Percentiles rank a stretch among this genome's conserved stretches.
phyloP scores from a whole-genome alignment of 176 grass and related monocot species.

The Elymus sibiricus region DNA sequence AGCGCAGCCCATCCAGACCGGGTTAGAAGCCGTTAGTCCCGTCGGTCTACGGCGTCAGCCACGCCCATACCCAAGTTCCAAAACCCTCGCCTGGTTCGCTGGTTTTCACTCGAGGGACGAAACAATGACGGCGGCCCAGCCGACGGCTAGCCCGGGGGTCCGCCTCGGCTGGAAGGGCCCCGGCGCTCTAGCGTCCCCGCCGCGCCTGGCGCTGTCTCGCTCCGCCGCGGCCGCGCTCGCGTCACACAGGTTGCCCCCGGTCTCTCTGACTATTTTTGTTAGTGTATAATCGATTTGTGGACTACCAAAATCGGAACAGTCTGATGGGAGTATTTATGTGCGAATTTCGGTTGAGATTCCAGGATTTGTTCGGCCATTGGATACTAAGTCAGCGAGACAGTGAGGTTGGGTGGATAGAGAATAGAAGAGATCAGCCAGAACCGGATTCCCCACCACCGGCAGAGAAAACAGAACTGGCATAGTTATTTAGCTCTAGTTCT shows the following conservation, averaged over 20 bases:
- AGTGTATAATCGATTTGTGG: background rate
- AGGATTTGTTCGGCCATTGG: background rate
- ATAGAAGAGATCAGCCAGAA: background rate
- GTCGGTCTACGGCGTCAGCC: background rate
- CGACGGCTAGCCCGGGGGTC: constrained; percentile 11
- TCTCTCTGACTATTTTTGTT: background rate
- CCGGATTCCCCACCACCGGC: background rate
- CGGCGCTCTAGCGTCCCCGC: background rate
- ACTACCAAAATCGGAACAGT: background rate
- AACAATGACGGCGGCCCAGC: constrained; percentile 13
- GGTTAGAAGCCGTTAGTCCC: background rate
- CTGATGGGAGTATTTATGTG: background rate
- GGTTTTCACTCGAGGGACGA: background rate
- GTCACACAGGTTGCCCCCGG: constrained; percentile 21
- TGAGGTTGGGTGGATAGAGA: background rate
- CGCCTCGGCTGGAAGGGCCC: constrained; percentile 14
- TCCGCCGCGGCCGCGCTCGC: background rate
- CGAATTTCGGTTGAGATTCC: background rate
- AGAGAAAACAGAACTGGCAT: background rate
- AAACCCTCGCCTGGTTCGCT: background rate
- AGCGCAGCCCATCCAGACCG: background rate
- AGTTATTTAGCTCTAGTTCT: background rate
- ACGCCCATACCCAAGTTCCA: background rate
- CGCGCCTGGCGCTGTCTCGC: background rate
- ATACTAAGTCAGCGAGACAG: background rate